Base-by-base conservation (phyloP, 2,329 filamentous ascomycete species). In the Phyllosticta citribraziliensis region DNA sequence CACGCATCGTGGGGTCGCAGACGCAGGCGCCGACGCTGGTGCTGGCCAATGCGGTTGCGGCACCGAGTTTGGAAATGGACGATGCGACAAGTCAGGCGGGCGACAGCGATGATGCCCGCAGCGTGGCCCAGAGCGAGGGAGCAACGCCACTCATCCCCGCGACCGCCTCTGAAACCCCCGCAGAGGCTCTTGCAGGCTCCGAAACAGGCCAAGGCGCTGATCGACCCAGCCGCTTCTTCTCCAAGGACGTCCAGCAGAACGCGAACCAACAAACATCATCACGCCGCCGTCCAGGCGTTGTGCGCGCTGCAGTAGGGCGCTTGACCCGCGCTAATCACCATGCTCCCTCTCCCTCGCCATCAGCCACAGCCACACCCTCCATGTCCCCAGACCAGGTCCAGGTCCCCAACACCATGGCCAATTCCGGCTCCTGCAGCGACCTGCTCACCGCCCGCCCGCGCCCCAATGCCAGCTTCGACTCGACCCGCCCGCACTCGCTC, bases 171-270 rank as follows among this genome's bases (percentile, higher is more conserved):
- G 59, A 61, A 56, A 61, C 54, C 59, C 59, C 59, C 54, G 59
- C 59, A 61, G 60, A 62, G 55, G 52, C 55, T 55, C 60, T 58
- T 56, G 59, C 59, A 61, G 52, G 25, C 33, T 51, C 59, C 55
- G 59, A 61, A 61, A 61, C 59, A 56, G 55, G 65, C 55, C 66
- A 68, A 57, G 66, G 71, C 63, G 65, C 67, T 54, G 64, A 69
- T 60, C 69, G 69, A 63, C 70, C 75, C 20, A 72, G 75, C 61
- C 76, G 78, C 58, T 80, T 80, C 62, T 81, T 82, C 72, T 81
- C 80, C 25, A 74, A 47, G n/a, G 17, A 12, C 14, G 40, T 19
- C 17, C 40, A 47, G 40, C 40, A 47, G 40, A 12, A 47, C 12
- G 12, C 17, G 40, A 12, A 47, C 12, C 40, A 47, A 4, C 40